Evolutionary conservation across 805 yeast genomes (phyloP).

Genomic region (Candida adriatica): DNA sequence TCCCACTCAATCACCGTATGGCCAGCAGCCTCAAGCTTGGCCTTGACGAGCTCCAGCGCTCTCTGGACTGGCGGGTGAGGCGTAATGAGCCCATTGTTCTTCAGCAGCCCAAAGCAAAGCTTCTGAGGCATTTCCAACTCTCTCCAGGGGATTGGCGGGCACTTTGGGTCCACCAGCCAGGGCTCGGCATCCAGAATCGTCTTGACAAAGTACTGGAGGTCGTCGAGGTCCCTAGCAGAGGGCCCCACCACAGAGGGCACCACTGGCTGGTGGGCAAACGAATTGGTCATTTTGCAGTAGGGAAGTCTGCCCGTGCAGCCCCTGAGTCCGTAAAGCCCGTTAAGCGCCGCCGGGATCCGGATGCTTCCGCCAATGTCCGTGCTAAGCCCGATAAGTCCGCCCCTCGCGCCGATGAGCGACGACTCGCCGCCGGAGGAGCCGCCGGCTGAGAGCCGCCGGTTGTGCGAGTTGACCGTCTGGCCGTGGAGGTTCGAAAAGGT

Average conservation of each 20-base stretch:
- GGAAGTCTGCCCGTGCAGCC: constrained; percentile 40
- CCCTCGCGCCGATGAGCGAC: constrained; percentile 35
- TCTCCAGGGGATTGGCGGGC: constrained; percentile 27
- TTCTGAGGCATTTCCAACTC: constrained; percentile 26
- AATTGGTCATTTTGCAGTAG: constrained; percentile 17
- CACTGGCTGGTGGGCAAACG: constrained; percentile 38
- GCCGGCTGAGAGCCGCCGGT: constrained; percentile 35
- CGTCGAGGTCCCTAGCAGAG: constrained; percentile 29
- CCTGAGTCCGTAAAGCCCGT: constrained; percentile 34
- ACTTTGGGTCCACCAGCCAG: constrained; percentile 35
- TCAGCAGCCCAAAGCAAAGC: constrained; percentile 33
- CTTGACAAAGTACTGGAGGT: constrained; percentile 29
- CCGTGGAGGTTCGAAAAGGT: constrained; percentile 38
- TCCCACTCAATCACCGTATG: constrained; percentile 33
- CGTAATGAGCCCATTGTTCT: constrained; percentile 35
- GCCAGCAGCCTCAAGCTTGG: constrained; percentile 28
- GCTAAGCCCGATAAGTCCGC: constrained; percentile 44
- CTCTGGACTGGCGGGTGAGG: constrained; percentile 47
- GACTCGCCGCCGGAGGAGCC: constrained; percentile 52
- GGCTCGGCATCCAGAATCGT: constrained; percentile 29
- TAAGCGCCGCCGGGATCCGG: constrained; percentile 39
- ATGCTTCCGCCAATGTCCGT: constrained; percentile 49
- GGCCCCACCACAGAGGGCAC: constrained; percentile 49
- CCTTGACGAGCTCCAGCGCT: constrained; percentile 31
- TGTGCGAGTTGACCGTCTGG: constrained; percentile 37